phyloP scores from a whole-genome alignment of 495 filamentous ascomycete genomes.

The Hypoxylon crocopeplum region DNA sequence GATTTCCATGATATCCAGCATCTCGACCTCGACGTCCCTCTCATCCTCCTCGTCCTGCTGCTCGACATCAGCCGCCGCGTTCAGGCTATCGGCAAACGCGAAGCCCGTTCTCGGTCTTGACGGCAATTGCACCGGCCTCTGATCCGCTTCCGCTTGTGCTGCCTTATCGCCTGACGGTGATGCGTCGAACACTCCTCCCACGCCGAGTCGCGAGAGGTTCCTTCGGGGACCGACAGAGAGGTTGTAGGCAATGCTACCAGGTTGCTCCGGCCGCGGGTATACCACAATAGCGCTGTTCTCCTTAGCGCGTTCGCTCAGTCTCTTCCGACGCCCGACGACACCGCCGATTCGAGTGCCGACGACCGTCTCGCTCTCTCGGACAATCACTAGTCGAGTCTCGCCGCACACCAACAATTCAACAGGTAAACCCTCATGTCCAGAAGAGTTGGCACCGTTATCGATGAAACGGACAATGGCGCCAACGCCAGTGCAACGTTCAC shows the following conservation, averaged over 20 bases:
- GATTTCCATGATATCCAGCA: slow-evolving; percentile 64
- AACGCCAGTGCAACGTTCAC: slow-evolving; percentile 68
- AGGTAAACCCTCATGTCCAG: slow-evolving; percentile 51
- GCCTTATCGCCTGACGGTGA: slow-evolving; percentile 25
- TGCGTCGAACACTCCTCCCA: slow-evolving; percentile 33
- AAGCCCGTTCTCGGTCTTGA: slow-evolving; percentile 41
- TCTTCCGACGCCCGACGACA: slow-evolving; percentile 43
- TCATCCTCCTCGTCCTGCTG: slow-evolving; percentile 53
- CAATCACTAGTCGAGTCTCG: slow-evolving; percentile 67
- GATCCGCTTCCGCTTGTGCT: slow-evolving; percentile 10
- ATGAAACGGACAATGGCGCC: slow-evolving; percentile 56
- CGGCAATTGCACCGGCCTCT: slow-evolving; percentile 13
- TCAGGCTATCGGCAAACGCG: slow-evolving; percentile 51
- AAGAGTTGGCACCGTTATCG: slow-evolving; percentile 37
- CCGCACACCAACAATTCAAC: slow-evolving; percentile 68
- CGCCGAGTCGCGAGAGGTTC: slow-evolving; percentile 18
- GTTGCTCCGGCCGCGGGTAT: slow-evolving; percentile 48
- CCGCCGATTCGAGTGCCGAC: slow-evolving; percentile 44
- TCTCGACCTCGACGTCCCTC: slow-evolving; percentile 58
- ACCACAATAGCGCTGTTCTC: slow-evolving; percentile 52
- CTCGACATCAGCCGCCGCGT: slow-evolving; percentile 50
- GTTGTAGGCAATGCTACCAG: slow-evolving; percentile 52
- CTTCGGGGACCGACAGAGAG: slow-evolving; percentile 45
- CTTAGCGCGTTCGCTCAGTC: slow-evolving; percentile 27
- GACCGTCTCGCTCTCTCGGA: slow-evolving; percentile 55